Evolutionary conservation across 169 alveolate species (phyloP), one percentile per base, ranked within the genome.

Genomic region (Plasmodium relictum): DNA sequence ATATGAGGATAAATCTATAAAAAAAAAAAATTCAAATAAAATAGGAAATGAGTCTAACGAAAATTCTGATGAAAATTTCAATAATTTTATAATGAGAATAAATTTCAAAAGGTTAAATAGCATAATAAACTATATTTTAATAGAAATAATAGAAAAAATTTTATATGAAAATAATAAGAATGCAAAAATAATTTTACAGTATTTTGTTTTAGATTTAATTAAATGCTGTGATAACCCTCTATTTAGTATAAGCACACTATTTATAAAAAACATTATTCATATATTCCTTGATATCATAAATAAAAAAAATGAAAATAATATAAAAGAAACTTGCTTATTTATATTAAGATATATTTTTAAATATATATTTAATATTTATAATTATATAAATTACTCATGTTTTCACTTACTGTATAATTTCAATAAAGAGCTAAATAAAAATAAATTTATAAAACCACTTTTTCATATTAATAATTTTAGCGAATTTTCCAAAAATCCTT

Each of bases 191-290:
- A 72, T 70, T n/a, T 54, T 86, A 31, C 69, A 86, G 6, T 45
- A 24, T 63, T 20, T 86, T 41, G 16, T 86, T 42, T 63, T 72
- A 66, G 92, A 86, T 14, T 18, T 86, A 61, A 69, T 86, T 9
- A 72, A 86, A 62, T 86, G 92, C 22, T 86, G 92, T 65, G 92
- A 86, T 31, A 86, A 86, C 22, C 92, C 92, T 7, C 2, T 70
- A 71, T 71, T 86, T 44, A 86, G 74, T 73, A 48, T 58, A 72
- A 86, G 92, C 58, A 61, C 76, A 9, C 39, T 70, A 5, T 86
- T 86, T 45, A 52, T 86, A 63, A 86, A 70, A 86, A 71, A 72
- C 45, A 44, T 56, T 16, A 69, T 61, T 59, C 88, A 71, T 50
- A 45, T 86, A 6, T 86, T 69, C 24, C 58, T 86, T 58, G 74